Evolutionary conservation across 345 rosid genomes (phyloP), one percentile per base, ranked within the genome.

Genomic region (Rubroshorea leprosula): DNA sequence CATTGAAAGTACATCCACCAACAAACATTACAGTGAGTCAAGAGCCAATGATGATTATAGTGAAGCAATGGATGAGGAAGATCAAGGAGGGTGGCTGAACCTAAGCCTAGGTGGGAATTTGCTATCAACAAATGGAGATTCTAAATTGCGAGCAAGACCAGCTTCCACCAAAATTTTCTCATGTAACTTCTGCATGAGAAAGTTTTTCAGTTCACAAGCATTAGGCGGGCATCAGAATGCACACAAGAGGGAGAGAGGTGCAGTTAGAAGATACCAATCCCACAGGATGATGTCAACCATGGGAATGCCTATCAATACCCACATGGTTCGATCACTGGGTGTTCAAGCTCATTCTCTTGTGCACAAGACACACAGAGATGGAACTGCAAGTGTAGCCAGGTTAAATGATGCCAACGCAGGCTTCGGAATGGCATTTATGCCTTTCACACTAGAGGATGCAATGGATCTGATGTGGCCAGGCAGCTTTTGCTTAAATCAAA

Each of bases 201-300:
- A 80, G 69, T 85, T 85, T 70, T 86, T 55, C 67, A 86, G 87
- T 59, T 83, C 87, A 44, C 93, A 85, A 58, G 93, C 93, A 24
- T 67, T 85, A 24, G 93, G 93, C 16, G 93, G 93, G 24, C 93
- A 85, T 68, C 89, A 86, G 74, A 86, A 86, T 50, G 94, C 94
- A 54, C 94, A 86, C 79, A 86, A 80, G 68, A 71, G 87, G 57
- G 89, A 85, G 72, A 77, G 89, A 64, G 87, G 87, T 27, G 86
- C 83, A 20, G 83, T 81, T 23, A 74, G 79, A 73, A 86, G 79
- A 63, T 72, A 64, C 54, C 89, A 74, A 27, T 78, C 89, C 13
- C 93, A 83, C 66, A 76, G 77, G 72, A 75, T 78, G 81, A 72
- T 77, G 78, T 53, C 76, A 10, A 71, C 68, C 65, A 75, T 72